Base-by-base conservation (phyloP, 148 eudicot genomes). In the Cornus florida region DNA sequence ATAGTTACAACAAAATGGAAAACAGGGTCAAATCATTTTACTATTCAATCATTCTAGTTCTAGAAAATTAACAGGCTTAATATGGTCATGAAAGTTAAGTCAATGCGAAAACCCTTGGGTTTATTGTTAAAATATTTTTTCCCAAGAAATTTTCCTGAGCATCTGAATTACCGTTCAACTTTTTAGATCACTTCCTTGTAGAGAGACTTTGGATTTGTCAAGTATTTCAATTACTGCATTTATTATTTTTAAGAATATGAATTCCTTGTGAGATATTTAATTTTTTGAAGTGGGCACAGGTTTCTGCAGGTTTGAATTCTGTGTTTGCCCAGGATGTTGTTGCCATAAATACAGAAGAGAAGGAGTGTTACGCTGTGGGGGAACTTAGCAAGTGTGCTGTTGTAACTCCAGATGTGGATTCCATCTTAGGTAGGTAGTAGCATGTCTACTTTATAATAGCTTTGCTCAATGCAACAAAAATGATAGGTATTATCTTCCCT, bases 291-390 rank as follows among this genome's bases (percentile, higher is more conserved):
- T 80, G 70, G 75, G 24, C 76, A 77, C 93, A 94, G 98, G 94
- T 91, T 80, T 80, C 86, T 74, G 77, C 86, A 31, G 98, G 98
- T 72, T 81, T 87, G 78, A 82, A 90, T 46, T 76, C 90, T 73
- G 76, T 72, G 22, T 94, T 94, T 81, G 90, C 97, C 16, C 92
- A 92, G 67, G 97, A 94, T 81, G 90, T 85, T 31, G 90, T 84
- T 75, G 93, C 88, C 76, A 71, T 94, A 14, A 88, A 92, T 83
- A 70, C 84, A 8, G 75, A 84, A 66, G 84, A 86, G 70, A 92
- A 87, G 81, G 81, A 83, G 19, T 86, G 85, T 72, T 89, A 90
- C 80, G 76, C 28, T 59, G 46, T 91, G 14, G 94, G 98, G 57
- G 97, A 92, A 84, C 79, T 94, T 75, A 87, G 79, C 77, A 91